Evolutionary conservation across 208 protist species (phyloP), one percentile per base, ranked within the genome.

Genomic region (Naegleria lovaniensis): DNA sequence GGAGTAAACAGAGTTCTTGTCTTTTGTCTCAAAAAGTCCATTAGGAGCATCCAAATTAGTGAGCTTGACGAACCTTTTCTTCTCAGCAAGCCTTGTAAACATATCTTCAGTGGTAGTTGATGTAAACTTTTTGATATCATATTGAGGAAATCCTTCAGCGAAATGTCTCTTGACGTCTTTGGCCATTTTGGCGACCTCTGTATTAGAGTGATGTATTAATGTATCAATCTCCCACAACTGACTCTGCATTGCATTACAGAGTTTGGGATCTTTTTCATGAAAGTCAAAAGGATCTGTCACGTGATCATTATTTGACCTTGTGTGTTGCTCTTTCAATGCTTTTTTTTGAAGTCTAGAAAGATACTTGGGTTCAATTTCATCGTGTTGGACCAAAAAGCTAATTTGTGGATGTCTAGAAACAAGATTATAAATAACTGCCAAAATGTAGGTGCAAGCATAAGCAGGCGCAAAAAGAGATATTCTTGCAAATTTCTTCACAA

Each of bases 191-290:
- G 84, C 4, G 15, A 88, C 84, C 19, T 33, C 41, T 58, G 41
- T 3, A 55, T 55, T 58, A 0, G 7, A 88, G 41, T 88, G 84
- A 48, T 38, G 29, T 5, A 48, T 52, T 9, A 88, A 58, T 38
- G 84, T 58, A 15, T 88, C 84, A 48, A 88, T 58, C 55, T 88
- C 84, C 84, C 84, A 88, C 1, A 88, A n/a, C 19, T 36, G 19
- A 58, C 84, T 88, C 9, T 88, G 25, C 41, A 52, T 58, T n/a
- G 84, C 84, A 36, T 38, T 38, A 58, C 41, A 58, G 9, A 58
- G 16, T 58, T 88, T 88, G 33, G 41, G 41, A 58, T 88, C n/a
- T 83, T 83, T 83, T 13, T 83, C 75, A 40, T 83, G 19, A 38
- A n/a, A 13, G 29, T 83, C 33, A 83, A 83, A 83, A n/a, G 75